phyloP scores from a whole-genome alignment of 2,329 filamentous ascomycete species.

The Penicillium crustosum region DNA sequence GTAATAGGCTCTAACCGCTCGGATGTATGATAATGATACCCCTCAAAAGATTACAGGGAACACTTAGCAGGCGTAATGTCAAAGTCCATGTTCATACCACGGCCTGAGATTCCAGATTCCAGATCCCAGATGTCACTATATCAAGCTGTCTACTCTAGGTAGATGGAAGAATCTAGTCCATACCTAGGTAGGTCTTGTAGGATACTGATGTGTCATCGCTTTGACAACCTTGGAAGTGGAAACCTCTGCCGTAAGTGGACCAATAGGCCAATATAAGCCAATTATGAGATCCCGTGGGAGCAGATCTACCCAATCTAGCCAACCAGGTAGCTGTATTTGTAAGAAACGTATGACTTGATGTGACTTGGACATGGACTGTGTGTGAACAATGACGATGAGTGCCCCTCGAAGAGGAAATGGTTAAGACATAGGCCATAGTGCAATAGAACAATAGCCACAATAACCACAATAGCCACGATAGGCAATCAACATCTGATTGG shows the following conservation, averaged over 20 bases:
- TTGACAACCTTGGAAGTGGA: background rate
- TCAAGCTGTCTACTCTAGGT: background rate
- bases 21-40: conserved; percentile 18
- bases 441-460: background rate
- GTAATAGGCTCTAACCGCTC: conserved; percentile 1
- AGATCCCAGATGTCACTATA: background rate
- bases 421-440: background rate
- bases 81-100: background rate
- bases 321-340: background rate
- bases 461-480: background rate
- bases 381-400: background rate
- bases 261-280: background rate
- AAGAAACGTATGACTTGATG: background rate
- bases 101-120: background rate
- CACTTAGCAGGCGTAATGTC: background rate
- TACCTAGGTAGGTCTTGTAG: too few relatives aligned
- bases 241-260: background rate
- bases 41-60: conserved; percentile 6
- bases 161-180: background rate
- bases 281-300: background rate
- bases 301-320: background rate
- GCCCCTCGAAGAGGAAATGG: background rate
- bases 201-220: background rate
- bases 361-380: too few relatives aligned
- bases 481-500: background rate